Evolutionary conservation across 495 filamentous ascomycete species (phyloP), one percentile per base, ranked within the genome.

Genomic region (Penicillium fimorum): DNA sequence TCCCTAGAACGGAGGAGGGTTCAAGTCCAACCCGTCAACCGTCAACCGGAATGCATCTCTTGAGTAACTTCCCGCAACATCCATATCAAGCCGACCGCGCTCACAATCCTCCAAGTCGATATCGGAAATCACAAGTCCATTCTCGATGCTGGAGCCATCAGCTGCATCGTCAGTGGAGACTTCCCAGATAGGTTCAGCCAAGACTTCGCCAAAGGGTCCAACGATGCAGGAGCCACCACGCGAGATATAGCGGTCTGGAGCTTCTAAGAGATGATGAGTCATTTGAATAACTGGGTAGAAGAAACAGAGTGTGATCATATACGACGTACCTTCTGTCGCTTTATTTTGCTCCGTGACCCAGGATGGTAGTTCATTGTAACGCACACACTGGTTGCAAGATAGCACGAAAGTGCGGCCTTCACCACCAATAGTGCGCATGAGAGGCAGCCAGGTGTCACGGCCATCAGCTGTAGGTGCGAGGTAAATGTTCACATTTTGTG

Each of bases 401-500:
- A 97, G 71, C 17, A 97, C 91, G 57, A 92, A 91, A 48, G 89
- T 87, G 25, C 93, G 78, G 10, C 91, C 88, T 66, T 97, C 93
- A 40, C 81, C 76, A 1, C 84, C 93, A 15, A 90, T 78, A 0
- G 94, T 96, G 15, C 86, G 81, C 84, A 97, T 86, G 0, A 95
- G 80, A 1, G 87, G 75, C 12, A 89, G 69, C 93, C 93, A 97
- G 1, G 90, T 86, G 62, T 94, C 88, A 37, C 92, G 81, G 22
- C 77, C 82, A 70, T 97, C 93, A 12, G 93, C 93, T 3, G 92
- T 97, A 0, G 93, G 93, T 0, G 93, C 92, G 12, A 97, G 84
- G 63, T 95, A 97, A 20, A 97, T 76, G 65, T 93, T 96, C 55
- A 96, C 87, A 65, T 96, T 95, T 70, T 97, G 93, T 2, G 83